These are phyloP conservation scores for Bruguiera hainesii DNA, from an alignment of 441 rosid genomes.

Conservation along the genomic window DNA sequence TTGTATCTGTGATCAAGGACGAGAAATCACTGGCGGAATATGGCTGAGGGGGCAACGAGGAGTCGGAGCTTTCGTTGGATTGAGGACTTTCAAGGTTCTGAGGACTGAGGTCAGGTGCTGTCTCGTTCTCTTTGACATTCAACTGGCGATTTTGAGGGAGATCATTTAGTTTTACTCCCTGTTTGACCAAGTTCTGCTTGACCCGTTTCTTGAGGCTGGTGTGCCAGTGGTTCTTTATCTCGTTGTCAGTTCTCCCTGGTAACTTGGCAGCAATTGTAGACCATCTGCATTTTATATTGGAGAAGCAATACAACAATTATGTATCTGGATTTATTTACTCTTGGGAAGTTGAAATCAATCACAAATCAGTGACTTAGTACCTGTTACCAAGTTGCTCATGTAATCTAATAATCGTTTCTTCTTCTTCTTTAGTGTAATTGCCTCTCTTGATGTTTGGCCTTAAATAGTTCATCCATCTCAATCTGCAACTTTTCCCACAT, in stretches of 20 bases:
- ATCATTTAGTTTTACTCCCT: background rate
- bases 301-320: background rate
- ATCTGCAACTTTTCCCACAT: slow-evolving; percentile 70
- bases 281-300: slow-evolving; percentile 38
- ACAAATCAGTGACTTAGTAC: slow-evolving; percentile 17
- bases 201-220: slow-evolving; percentile 48
- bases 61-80: slow-evolving; percentile 26
- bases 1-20: slow-evolving; percentile 7
- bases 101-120: background rate
- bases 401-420: slow-evolving; percentile 38
- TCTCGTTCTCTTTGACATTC: background rate
- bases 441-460: slow-evolving; percentile 60
- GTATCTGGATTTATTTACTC: background rate
- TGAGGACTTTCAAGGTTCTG: background rate
- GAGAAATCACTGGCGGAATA: slow-evolving; percentile 25
- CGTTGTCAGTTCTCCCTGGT: slow-evolving; percentile 62
- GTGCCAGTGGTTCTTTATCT: slow-evolving; percentile 68
- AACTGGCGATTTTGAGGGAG: background rate
- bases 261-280: slow-evolving; percentile 53
- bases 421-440: slow-evolving; percentile 48
- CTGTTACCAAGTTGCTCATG: slow-evolving; percentile 45
- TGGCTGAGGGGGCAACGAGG: slow-evolving; percentile 18
- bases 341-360: background rate
- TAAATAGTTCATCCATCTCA: slow-evolving; percentile 62
- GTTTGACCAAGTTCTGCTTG: slow-evolving; percentile 1